phyloP scores from a whole-genome alignment of 768 basidiomycete genomes.

The Udeniomyces megalosporus region DNA sequence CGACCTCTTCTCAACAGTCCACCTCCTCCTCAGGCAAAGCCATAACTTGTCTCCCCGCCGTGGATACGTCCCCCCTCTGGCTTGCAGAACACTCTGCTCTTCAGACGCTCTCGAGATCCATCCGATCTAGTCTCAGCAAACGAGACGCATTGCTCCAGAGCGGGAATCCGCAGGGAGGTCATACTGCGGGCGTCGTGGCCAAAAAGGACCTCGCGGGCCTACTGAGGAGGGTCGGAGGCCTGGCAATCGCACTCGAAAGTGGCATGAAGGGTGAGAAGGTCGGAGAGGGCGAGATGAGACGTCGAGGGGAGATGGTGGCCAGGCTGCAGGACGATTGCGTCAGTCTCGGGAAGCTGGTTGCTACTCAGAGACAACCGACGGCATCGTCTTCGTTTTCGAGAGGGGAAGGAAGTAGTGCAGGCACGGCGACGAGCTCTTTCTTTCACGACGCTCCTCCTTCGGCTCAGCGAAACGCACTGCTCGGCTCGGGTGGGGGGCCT shows the following conservation, averaged over 20 bases:
- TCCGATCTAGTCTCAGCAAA: conserved; percentile 72
- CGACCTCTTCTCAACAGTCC: conserved; percentile 7
- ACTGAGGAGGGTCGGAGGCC: conserved; percentile 42
- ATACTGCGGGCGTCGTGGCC: conserved; percentile 45
- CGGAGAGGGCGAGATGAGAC: conserved; percentile 78
- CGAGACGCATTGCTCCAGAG: conserved; percentile 43
- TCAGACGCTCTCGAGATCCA: conserved; percentile 56
- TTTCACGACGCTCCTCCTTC: no score
- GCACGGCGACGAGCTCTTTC: conserved; percentile 34
- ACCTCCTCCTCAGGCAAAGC: conserved; percentile 11
- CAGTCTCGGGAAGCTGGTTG: conserved; percentile 1
- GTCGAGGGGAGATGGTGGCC: conserved; percentile 76
- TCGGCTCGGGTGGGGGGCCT: conserved; percentile 34
- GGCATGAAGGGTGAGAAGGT: conserved; percentile 40
- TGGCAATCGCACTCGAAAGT: conserved; percentile 46
- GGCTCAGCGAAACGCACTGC: conserved; percentile 43
- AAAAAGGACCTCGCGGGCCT: conserved; percentile 26
- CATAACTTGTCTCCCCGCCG: conserved; percentile 25
- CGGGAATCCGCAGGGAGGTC: conserved; percentile 24
- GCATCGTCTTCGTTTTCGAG: conserved; percentile 24
- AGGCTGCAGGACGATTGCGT: conserved; percentile 59
- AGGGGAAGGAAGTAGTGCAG: conserved; percentile 30
- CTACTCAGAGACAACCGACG: conserved; percentile 24
- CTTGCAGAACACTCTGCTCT: conserved; percentile 72
- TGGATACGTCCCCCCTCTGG: conserved; percentile 40